Evolutionary conservation across 208 protist species (phyloP).

Genomic region (Leishmania braziliensis): DNA sequence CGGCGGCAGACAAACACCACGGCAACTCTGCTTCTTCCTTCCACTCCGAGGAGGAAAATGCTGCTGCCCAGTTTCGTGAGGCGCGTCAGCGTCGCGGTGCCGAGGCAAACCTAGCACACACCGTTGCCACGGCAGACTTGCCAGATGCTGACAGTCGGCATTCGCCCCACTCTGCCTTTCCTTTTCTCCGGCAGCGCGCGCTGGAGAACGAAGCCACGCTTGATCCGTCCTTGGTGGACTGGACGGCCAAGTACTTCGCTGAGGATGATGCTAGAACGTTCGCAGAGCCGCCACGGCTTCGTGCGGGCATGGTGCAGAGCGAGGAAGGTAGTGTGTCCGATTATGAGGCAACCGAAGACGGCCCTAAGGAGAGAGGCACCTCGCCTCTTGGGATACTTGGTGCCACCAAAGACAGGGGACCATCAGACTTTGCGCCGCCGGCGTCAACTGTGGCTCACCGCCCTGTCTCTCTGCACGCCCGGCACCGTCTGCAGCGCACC

Average conservation of each 20-base stretch:
- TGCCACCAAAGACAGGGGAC: too few species aligned
- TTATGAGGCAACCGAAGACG: not conserved
- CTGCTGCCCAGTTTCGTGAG: conserved; percentile 36
- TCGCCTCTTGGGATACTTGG: too few species aligned
- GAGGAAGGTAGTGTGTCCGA: not conserved
- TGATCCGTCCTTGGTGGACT: conserved; percentile 89
- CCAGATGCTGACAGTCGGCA: conserved; percentile 30
- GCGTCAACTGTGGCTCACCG: not conserved
- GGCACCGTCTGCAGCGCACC: conserved; percentile 66
- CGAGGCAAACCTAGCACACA: conserved; percentile 52
- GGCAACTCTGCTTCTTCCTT: not conserved
- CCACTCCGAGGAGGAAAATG: conserved; percentile 8
- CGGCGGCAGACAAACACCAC: not conserved
- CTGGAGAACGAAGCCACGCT: conserved; percentile 70
- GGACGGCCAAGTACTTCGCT: conserved; percentile 91
- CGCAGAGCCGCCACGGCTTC: conserved; percentile 62
- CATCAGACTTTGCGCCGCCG: conserved; percentile 3
- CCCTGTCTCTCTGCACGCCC: conserved; percentile 38
- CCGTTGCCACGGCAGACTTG: conserved; percentile 61
- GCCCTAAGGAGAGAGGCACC: not conserved
- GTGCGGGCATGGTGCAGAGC: conserved; percentile 5
- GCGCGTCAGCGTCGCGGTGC: conserved; percentile 54
- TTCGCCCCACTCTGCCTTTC: conserved; percentile 63
- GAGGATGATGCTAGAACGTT: conserved; percentile 78
- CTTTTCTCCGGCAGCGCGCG: conserved; percentile 83